A percentile compares a stretch with the other conserved stretches of the same genome.
Conservation (phyloP, 169 alveolate species). For the Cyclospora cayetanensis region DNA sequence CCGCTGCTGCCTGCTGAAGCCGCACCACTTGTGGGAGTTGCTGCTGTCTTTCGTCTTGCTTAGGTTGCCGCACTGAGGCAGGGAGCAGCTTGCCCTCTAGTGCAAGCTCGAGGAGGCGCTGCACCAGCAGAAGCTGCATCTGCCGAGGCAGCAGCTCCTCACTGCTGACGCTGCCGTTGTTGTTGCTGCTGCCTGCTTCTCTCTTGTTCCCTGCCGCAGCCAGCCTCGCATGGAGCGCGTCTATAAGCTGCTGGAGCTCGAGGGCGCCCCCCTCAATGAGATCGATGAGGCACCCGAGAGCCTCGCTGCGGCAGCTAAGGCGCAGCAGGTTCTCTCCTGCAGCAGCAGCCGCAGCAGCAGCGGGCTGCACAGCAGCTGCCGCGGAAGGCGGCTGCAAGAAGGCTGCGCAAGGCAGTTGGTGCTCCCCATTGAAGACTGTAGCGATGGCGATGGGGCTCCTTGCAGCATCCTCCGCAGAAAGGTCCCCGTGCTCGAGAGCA, state of each 20-base stretch:
- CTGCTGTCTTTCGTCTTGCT: not conserved
- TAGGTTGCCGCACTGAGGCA: not conserved
- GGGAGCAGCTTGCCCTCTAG: not conserved
- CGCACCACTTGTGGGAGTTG: not conserved
- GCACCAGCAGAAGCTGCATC: not conserved
- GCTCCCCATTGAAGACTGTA: not conserved
- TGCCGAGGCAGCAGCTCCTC: not conserved
- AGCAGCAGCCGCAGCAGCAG: not conserved
- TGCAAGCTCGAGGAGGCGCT: constrained; percentile 1
- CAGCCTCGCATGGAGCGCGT: not conserved
- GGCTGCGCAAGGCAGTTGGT: not conserved
- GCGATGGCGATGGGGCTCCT: not conserved
- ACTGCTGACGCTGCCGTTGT: not conserved
- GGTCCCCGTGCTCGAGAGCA: not conserved
- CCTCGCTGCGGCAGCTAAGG: not conserved
- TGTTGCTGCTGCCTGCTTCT: not conserved
- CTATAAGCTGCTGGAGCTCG: not conserved
- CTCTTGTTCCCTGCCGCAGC: not conserved
- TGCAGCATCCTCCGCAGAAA: not conserved
- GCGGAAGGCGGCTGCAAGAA: not conserved
- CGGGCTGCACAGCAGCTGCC: not conserved
- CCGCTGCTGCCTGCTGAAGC: not conserved
- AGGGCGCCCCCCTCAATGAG: not conserved
- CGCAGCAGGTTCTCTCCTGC: not conserved
- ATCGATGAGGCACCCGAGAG: not conserved